phyloP scores from a whole-genome alignment of 306 rosid genomes.

The Luffa acutangula region DNA sequence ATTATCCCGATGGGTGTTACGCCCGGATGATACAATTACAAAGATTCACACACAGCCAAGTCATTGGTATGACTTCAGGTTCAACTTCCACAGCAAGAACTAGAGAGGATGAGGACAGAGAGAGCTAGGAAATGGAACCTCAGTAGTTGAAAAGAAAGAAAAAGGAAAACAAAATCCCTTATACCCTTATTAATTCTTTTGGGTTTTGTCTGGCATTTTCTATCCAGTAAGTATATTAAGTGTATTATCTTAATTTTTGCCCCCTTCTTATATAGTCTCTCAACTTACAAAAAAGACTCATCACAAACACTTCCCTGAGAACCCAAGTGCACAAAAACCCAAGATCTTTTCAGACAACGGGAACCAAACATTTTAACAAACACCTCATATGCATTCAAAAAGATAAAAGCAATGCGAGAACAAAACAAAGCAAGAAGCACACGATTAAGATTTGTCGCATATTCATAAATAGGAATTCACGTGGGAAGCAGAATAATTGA shows the following conservation, averaged over 20 bases:
- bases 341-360: background rate
- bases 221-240: slow-evolving; percentile 35
- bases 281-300: slow-evolving; percentile 9
- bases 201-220: slow-evolving; percentile 23
- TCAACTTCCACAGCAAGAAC: slow-evolving; percentile 65
- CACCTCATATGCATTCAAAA: background rate
- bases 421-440: background rate
- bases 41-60: slow-evolving; percentile 73
- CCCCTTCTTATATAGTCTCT: slow-evolving; percentile 23
- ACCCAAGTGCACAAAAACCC: background rate
- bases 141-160: background rate
- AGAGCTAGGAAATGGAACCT: slow-evolving; percentile 24
- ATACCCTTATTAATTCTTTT: slow-evolving; percentile 27
- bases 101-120: slow-evolving; percentile 54
- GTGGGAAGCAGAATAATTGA: slow-evolving; percentile 10
- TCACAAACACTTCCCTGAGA: background rate
- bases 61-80: slow-evolving; percentile 77
- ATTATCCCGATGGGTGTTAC: slow-evolving; percentile 79
- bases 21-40: slow-evolving; percentile 89
- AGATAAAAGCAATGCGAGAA: background rate
- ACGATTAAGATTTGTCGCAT: background rate
- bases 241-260: slow-evolving; percentile 29
- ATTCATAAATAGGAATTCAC: slow-evolving; percentile 1
- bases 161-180: slow-evolving; percentile 35
- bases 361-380: background rate